Evolutionary conservation across 2,329 filamentous ascomycete species (phyloP), one percentile per base, ranked within the genome.

Genomic region (Fusarium verticillioides): DNA sequence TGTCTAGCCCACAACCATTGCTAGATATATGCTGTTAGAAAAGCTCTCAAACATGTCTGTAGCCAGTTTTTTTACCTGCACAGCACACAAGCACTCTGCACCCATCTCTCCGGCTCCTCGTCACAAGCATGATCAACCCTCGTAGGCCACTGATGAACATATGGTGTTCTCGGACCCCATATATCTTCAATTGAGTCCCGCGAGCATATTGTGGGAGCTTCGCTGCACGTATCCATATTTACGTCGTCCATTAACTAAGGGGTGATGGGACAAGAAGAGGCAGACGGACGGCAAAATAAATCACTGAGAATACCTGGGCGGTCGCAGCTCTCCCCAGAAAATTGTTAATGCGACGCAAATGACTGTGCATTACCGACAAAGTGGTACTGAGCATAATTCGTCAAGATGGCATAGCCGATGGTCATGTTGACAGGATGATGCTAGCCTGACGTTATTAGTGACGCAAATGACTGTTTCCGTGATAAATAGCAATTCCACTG

Each of bases 41-140:
- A 9, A n/a, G 11, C 11, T 23, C 9, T 43, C n/a, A 43, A 23
- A 43, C 4, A 43, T 43, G 9, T 11, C 9, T 43, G 40, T 23
- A 23, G n/a, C 15, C 15, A 43, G 40, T 23, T 11, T 23, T 6
- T 23, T 23, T n/a, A 60, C 57, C 57, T 60, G 58, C 58, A 60
- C 16, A 60, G 2, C 4, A 60, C 58, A 7, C 58, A 60, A 19
- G 58, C 58, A 43, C 37, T 60, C 9, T 60, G 46, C 1, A 60
- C 58, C 58, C 58, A 60, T 43, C 54, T 54, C 2, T 54, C 58
- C 1, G 58, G 58, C 18, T 40, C 23, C 28, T 60, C 47, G 2
- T 60, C 58, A 5, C 37, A 60, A 32, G 58, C 58, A 28, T 60
- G 47, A n/a, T 60, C 58, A 7, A 60, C 47, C 26, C 58, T 60